Evolutionary conservation across 169 alveolate species (phyloP), one percentile per base, ranked within the genome.

Genomic region (Miamiensis avidus): DNA sequence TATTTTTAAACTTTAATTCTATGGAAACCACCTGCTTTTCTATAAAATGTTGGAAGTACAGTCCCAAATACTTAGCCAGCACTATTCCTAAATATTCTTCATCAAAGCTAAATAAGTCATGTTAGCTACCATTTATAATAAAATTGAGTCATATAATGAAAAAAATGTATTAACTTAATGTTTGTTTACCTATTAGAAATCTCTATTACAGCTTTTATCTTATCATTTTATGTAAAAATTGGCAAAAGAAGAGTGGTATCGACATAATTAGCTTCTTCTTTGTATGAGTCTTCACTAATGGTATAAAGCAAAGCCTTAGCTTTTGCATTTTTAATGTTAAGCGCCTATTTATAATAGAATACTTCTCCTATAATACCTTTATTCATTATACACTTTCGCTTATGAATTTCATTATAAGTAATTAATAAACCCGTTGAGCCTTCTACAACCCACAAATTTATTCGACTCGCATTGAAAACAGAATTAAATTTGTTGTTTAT

Each of bases 51-150:
- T 79, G 15, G 64, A 29, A 49, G 31, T 49, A n/a, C 29, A 34
- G 11, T 28, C 65, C 30, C 34, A 79, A n/a, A 34, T 79, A 79
- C 76, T 64, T 49, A 32, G 34, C 28, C 31, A 79, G 33, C 11
- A 79, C 65, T 1, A 86, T 86, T 25, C 87, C 90, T 64, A 81
- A 86, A 65, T 86, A 86, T 75, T 86, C 90, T 86, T 86, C 90
- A 75, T 86, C 90, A 76, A 86, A 86, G 29, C 84, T 64, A 65
- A 86, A 86, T 65, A 86, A 74, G 29, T 86, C 87, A 65, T 81
- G 81, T 26, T 79, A 72, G 49, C 87, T 77, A n/a, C n/a, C n/a
- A n/a, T n/a, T n/a, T n/a, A n/a, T n/a, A n/a, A n/a, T n/a, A n/a
- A n/a, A n/a, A n/a, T n/a, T n/a, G n/a, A n/a, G n/a, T n/a, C n/a